Evolutionary conservation across 306 rosid genomes (phyloP).

Genomic region (Adenanthera pavonina): DNA sequence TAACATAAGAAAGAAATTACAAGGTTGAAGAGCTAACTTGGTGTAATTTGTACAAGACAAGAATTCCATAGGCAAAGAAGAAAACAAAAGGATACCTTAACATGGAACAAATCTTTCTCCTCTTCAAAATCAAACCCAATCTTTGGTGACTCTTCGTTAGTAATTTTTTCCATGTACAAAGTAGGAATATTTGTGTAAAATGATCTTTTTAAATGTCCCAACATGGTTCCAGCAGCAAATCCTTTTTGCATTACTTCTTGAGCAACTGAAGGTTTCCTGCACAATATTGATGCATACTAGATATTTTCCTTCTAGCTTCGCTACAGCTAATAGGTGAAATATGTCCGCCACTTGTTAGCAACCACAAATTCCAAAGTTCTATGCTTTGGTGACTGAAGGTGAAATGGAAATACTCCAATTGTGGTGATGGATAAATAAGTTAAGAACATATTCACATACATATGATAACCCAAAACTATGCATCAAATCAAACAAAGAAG

Average conservation of each 20-base stretch:
- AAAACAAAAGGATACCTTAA: conserved; percentile 44
- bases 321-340: background rate
- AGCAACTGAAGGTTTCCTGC: conserved; percentile 38
- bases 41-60: background rate
- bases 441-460: background rate
- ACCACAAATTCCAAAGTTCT: background rate
- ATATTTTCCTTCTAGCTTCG: background rate
- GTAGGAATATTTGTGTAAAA: conserved; percentile 48
- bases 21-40: conserved; percentile 12
- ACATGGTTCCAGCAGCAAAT: conserved; percentile 24
- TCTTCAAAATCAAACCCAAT: conserved; percentile 43
- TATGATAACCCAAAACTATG: background rate
- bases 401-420: background rate
- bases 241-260: conserved; percentile 28
- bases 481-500: background rate
- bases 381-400: background rate
- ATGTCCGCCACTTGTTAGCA: background rate
- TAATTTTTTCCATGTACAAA: conserved; percentile 44
- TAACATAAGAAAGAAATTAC: background rate
- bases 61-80: background rate
- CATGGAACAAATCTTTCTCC: conserved; percentile 54
- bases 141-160: conserved; percentile 27
- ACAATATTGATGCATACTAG: background rate
- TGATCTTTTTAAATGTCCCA: conserved; percentile 34
- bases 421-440: background rate